Evolutionary conservation across 2,329 filamentous ascomycete species (phyloP).

Genomic region (Mycosphaerelloides madeirae): DNA sequence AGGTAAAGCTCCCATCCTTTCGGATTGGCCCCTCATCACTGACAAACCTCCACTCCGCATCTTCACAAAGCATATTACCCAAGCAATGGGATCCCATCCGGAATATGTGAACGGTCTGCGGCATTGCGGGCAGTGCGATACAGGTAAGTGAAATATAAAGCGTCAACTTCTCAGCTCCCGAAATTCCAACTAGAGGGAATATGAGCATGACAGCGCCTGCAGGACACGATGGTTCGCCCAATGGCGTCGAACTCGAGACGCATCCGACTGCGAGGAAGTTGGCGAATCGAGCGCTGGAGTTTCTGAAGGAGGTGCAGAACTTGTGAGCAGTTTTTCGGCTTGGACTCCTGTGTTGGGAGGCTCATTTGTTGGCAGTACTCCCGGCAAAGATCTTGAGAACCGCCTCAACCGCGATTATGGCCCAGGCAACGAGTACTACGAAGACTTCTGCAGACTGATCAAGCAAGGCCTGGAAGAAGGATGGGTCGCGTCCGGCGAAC

Average conservation of each 20-base stretch:
- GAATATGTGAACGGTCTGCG: constrained; percentile 10
- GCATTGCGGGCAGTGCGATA: constrained; percentile 12
- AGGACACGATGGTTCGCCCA: constrained; percentile 22
- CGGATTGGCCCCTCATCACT: neutral
- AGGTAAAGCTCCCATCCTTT: too few relatives aligned
- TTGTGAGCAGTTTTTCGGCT: constrained; percentile 9
- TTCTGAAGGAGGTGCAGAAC: constrained; percentile 23
- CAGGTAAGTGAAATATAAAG: too few relatives aligned
- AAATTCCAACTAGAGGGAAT: neutral
- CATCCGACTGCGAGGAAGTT: constrained; percentile 23
- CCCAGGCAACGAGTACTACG: constrained; percentile 34
- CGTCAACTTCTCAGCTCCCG: too few relatives aligned
- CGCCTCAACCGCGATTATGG: constrained; percentile 35
- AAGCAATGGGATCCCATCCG: constrained; percentile 5
- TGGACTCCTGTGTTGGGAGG: neutral
- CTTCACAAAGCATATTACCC: neutral
- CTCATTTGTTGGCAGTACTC: constrained; percentile 25
- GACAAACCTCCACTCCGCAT: too few relatives aligned
- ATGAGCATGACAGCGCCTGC: constrained; percentile 8
- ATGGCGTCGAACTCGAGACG: constrained; percentile 21
- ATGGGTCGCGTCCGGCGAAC: constrained; percentile 34
- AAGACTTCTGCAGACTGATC: constrained; percentile 33
- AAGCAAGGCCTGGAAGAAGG: constrained; percentile 35
- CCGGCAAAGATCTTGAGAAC: constrained; percentile 33
- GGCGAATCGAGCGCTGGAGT: constrained; percentile 18